Percentiles rank a stretch among this genome's conserved stretches.
Evolutionary conservation across 1,284 basidiomycete genomes (phyloP).

Genomic region (Pascua sp.): DNA sequence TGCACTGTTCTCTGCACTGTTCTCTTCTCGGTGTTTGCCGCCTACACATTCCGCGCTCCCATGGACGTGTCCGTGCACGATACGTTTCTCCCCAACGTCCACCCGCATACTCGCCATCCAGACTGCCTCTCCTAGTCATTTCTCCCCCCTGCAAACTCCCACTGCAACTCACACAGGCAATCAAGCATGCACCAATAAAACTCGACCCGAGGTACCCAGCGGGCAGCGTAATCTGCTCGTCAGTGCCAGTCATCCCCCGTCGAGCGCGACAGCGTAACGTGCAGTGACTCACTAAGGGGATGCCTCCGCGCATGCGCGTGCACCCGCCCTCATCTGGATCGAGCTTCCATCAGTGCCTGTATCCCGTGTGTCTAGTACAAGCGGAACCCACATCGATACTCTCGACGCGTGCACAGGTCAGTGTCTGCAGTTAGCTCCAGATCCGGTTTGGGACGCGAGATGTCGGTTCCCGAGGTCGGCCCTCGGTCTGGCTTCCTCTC

Average conservation of each 20-base stretch:
- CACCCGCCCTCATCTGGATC: conserved; percentile 81
- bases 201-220: conserved; percentile 91
- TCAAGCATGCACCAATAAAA: conserved; percentile 82
- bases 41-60: not conserved
- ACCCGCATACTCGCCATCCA: not conserved
- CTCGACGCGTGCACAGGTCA: conserved; percentile 89
- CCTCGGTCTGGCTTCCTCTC: no score
- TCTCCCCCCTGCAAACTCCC: not conserved
- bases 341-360: conserved; percentile 25
- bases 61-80: not conserved
- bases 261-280: conserved; percentile 64
- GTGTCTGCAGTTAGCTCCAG: conserved; percentile 49
- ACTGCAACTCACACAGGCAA: conserved; percentile 65
- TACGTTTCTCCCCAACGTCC: not conserved
- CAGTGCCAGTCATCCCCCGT: no score
- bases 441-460: no score
- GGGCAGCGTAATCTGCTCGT: conserved; percentile 53
- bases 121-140: no score
- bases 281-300: conserved; percentile 63
- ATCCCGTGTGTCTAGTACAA: conserved; percentile 51
- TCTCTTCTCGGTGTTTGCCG: not conserved
- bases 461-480: no score
- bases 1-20: no score
- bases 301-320: conserved; percentile 89
- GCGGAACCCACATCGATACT: conserved; percentile 63